A percentile compares a stretch with the other conserved stretches of the same genome.
Conservation (phyloP, 192 early-diverging fungal species). For the Obelidium mucronatum region DNA sequence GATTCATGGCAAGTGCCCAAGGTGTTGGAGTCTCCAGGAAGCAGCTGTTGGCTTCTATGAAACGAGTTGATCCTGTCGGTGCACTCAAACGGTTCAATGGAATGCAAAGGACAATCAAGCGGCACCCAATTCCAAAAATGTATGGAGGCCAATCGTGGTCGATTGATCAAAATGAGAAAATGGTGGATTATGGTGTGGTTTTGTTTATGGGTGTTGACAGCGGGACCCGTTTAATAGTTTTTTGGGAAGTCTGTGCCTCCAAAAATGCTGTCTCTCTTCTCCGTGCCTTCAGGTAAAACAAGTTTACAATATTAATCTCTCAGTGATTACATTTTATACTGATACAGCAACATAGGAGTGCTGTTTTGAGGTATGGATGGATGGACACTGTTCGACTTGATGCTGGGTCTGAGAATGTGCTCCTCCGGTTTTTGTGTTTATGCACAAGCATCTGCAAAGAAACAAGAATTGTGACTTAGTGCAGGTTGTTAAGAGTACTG, state of each 20-base stretch:
- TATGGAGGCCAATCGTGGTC: background rate
- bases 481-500: background rate
- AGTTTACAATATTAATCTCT: background rate
- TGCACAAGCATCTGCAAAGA: background rate
- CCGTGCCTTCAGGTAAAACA: background rate
- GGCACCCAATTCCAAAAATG: background rate
- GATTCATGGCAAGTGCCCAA: background rate
- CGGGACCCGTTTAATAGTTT: background rate
- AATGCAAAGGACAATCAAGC: background rate
- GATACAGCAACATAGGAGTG: background rate
- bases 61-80: background rate
- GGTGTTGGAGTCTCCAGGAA: background rate
- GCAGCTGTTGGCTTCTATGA: background rate
- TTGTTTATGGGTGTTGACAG: slow-evolving; percentile 3
- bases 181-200: background rate
- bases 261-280: background rate
- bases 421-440: background rate
- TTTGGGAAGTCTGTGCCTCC: background rate
- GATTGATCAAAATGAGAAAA: background rate
- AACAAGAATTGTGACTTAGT: background rate
- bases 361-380: background rate
- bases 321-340: background rate
- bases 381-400: background rate
- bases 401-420: background rate
- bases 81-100: background rate